Evolutionary conservation across 2,329 filamentous ascomycete genomes (phyloP).

Genomic region (Aspergillus vadensis): DNA sequence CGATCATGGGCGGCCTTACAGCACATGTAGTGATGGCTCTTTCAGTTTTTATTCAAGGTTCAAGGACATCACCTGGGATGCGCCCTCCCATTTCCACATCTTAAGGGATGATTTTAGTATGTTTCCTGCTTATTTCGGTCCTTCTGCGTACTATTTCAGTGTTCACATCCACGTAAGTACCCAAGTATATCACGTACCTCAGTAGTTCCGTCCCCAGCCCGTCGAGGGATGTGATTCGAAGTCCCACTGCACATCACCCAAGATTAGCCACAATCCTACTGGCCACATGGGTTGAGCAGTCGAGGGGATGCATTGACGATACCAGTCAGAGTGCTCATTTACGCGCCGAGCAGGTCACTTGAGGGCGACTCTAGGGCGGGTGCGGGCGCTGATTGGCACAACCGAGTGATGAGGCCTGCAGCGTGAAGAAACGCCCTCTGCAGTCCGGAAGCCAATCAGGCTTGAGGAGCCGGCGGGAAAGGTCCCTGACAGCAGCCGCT

Average conservation of each 20-base stretch:
- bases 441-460: conserved; percentile 20
- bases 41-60: too few species aligned
- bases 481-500: conserved; percentile 11
- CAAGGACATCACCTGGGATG: too few species aligned
- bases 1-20: too few species aligned
- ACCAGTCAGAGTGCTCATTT: conserved; percentile 8
- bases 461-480: conserved; percentile 4
- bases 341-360: conserved; percentile 25
- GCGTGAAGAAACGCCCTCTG: conserved; percentile 27
- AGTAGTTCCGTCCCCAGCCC: background rate
- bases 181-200: background rate
- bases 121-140: background rate
- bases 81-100: too few species aligned
- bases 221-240: conserved; percentile 2
- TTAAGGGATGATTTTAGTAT: too few species aligned
- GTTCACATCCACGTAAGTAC: background rate
- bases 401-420: conserved; percentile 27
- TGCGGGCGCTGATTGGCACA: conserved; percentile 19
- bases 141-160: background rate
- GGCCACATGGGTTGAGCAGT: conserved; percentile 2
- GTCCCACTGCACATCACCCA: background rate
- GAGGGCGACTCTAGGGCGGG: conserved; percentile 12
- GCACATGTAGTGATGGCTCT: too few species aligned
- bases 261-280: conserved; percentile 7
- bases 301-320: conserved; percentile 2